These are phyloP conservation scores for Ramichloridium luteum DNA, from an alignment of 2,329 filamentous ascomycete genomes.

Conservation along the genomic window DNA sequence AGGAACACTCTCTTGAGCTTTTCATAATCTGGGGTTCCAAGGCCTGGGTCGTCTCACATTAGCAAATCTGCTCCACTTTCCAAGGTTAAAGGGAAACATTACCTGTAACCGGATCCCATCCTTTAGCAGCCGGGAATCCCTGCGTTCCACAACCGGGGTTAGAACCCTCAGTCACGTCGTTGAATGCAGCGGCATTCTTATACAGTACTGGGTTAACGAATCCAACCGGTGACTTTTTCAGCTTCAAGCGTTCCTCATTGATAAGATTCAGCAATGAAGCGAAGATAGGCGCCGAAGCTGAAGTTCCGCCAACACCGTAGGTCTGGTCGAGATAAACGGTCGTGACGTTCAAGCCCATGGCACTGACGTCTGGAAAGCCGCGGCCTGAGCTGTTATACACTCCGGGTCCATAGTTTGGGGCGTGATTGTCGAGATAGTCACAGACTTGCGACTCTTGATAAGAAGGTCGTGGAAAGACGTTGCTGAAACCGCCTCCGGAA, in stretches of 20 bases:
- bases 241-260: conserved; percentile 25
- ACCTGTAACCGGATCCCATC: conserved; percentile 24
- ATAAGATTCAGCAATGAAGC: conserved; percentile 34
- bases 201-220: conserved; percentile 33
- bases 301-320: conserved; percentile 43
- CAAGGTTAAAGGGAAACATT: too few species aligned
- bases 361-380: conserved; percentile 34
- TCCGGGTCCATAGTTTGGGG: conserved; percentile 29
- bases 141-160: conserved; percentile 26
- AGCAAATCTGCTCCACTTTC: too few species aligned
- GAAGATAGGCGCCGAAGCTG: conserved; percentile 37
- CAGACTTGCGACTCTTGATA: conserved; percentile 21
- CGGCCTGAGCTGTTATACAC: conserved; percentile 38
- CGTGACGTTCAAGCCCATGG: conserved; percentile 13
- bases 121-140: conserved; percentile 18
- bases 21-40: conserved; percentile 18
- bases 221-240: conserved; percentile 27
- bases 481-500: conserved; percentile 32
- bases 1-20: too few species aligned
- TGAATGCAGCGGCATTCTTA: conserved; percentile 26
- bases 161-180: conserved; percentile 23
- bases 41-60: too few species aligned
- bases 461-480: conserved; percentile 17
- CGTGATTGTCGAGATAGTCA: conserved; percentile 27
- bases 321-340: too few species aligned